phyloP scores from a whole-genome alignment of 768 basidiomycete species.

The Tephrocybe sp. region DNA sequence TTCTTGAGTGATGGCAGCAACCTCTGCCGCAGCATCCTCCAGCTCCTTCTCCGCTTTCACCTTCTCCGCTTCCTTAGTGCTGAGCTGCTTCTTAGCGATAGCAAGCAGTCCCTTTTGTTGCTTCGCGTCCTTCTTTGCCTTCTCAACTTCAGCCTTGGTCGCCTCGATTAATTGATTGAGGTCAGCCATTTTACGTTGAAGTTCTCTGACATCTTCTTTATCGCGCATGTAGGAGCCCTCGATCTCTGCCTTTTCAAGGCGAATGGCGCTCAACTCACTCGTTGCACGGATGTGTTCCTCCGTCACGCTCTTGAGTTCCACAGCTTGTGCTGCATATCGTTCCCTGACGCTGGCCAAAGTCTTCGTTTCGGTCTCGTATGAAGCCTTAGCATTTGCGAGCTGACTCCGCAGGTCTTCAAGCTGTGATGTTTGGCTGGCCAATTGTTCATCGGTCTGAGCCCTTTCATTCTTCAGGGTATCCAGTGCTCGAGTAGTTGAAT shows the following conservation, averaged over 20 bases:
- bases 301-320: slow-evolving; percentile 67
- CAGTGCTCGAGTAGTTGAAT: slow-evolving; percentile 73
- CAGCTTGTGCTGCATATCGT: slow-evolving; percentile 61
- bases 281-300: slow-evolving; percentile 86
- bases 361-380: slow-evolving; percentile 82
- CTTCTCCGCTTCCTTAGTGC: slow-evolving; percentile 76
- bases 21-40: slow-evolving; percentile 59
- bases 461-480: slow-evolving; percentile 67
- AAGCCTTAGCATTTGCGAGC: slow-evolving; percentile 76
- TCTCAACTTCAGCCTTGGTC: slow-evolving; percentile 77
- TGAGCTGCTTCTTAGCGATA: slow-evolving; percentile 92
- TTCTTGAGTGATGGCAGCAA: slow-evolving; percentile 50
- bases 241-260: slow-evolving; percentile 88
- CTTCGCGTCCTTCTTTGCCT: slow-evolving; percentile 88
- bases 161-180: slow-evolving; percentile 68
- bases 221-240: slow-evolving; percentile 85
- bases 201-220: slow-evolving; percentile 88
- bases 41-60: slow-evolving; percentile 71
- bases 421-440: slow-evolving; percentile 69
- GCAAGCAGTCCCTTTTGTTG: slow-evolving; percentile 95
- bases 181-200: slow-evolving; percentile 84
- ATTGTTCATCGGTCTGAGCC: slow-evolving; percentile 55
- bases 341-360: slow-evolving; percentile 66
- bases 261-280: slow-evolving; percentile 85
- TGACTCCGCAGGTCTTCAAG: slow-evolving; percentile 81